phyloP scores from a whole-genome alignment of 257 asterid genomes.

The Solanum arcanum region DNA sequence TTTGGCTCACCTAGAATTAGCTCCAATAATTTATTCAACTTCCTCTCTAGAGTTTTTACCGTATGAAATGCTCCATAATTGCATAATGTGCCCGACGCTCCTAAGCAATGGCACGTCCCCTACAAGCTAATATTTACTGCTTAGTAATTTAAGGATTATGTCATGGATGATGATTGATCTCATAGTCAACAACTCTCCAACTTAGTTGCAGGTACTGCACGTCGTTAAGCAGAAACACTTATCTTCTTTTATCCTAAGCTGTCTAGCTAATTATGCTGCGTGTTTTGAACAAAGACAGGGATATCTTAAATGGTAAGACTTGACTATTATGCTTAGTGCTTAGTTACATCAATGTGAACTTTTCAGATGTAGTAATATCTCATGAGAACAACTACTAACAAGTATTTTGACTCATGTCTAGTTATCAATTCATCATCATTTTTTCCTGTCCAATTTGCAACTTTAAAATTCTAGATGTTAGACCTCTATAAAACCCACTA shows the following conservation, averaged over 20 bases:
- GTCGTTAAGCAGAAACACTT: not conserved
- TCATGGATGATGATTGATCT: not conserved
- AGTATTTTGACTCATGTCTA: slow-evolving; percentile 4
- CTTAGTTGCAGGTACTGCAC: slow-evolving; percentile 5
- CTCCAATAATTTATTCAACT: not conserved
- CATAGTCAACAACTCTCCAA: not conserved
- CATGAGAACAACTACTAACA: slow-evolving; percentile 2
- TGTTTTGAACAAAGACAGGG: not conserved
- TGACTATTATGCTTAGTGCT: not conserved
- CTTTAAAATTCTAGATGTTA: slow-evolving; percentile 2
- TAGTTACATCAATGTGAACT: not conserved
- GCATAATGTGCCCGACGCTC: not conserved
- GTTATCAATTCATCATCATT: slow-evolving; percentile 9
- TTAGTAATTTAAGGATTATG: not conserved
- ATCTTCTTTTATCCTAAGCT: not conserved
- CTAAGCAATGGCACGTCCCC: not conserved
- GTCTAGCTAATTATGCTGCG: not conserved
- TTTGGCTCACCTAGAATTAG: not conserved
- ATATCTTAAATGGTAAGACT: not conserved
- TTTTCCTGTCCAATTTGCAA: slow-evolving; percentile 4
- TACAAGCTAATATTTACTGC: not conserved
- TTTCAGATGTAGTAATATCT: not conserved
- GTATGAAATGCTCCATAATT: not conserved
- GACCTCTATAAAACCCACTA: slow-evolving; percentile 7
- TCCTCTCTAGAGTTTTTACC: not conserved